Evolutionary conservation across 2,329 filamentous ascomycete genomes (phyloP).

Genomic region (Claviceps pazoutovae): DNA sequence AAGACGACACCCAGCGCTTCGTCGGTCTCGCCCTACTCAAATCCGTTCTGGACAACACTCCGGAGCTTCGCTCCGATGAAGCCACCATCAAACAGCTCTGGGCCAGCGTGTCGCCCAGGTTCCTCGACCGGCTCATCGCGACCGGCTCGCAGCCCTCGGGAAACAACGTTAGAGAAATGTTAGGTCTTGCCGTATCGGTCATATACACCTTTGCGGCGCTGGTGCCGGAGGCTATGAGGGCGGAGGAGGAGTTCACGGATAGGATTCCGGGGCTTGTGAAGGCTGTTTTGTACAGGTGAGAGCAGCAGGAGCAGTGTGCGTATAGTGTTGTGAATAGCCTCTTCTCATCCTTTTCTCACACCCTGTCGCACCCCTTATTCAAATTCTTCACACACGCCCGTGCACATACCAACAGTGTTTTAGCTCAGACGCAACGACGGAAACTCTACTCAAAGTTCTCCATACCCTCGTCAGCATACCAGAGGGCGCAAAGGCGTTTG

Average conservation of each 20-base stretch:
- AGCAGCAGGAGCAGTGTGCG: neutral
- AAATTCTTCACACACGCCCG: neutral
- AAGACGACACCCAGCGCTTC: constrained; percentile 55
- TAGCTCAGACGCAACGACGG: constrained; percentile 39
- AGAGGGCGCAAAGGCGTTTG: constrained; percentile 34
- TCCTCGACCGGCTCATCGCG: constrained; percentile 48
- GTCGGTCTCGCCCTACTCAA: constrained; percentile 54
- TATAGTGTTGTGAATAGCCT: no score
- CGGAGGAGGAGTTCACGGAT: constrained; percentile 32
- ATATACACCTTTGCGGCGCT: constrained; percentile 47
- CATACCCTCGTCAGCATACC: constrained; percentile 38
- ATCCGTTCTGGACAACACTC: constrained; percentile 48
- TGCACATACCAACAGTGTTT: neutral
- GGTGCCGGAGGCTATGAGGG: constrained; percentile 33
- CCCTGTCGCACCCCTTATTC: no score
- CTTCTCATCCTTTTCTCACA: no score
- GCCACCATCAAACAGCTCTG: constrained; percentile 36
- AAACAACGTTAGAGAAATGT: constrained; percentile 42
- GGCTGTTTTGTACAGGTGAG: constrained; percentile 39
- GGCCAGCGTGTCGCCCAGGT: constrained; percentile 46
- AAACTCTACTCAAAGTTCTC: constrained; percentile 42
- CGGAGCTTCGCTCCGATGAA: constrained; percentile 34
- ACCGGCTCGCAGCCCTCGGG: constrained; percentile 31
- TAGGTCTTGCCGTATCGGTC: constrained; percentile 48
- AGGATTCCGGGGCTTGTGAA: constrained; percentile 40